A percentile compares a stretch with the other conserved stretches of the same genome.
These are phyloP conservation scores for Aspergillus nidulans DNA, from an alignment of 495 filamentous ascomycete genomes.

Conservation along the genomic window DNA sequence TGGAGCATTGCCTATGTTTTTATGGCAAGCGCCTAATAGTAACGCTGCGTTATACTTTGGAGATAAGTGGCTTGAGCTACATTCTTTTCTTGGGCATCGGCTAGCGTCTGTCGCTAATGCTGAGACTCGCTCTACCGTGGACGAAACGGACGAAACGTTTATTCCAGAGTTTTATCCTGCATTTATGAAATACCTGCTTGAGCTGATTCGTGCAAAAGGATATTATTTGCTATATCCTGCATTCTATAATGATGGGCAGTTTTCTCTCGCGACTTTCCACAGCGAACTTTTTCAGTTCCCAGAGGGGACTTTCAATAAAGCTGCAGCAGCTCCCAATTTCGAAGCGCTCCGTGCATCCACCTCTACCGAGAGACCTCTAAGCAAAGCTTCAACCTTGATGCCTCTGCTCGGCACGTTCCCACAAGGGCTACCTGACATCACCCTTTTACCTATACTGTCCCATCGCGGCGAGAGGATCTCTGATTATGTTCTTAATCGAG, in stretches of 20 bases:
- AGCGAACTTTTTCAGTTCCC: constrained; percentile 65
- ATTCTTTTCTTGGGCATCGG: constrained; percentile 62
- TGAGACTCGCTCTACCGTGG: constrained; percentile 2
- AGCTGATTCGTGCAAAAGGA: constrained; percentile 64
- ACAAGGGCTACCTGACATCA: constrained; percentile 29
- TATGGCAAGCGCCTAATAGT: constrained; percentile 78
- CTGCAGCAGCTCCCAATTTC: background rate
- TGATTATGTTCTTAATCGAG: constrained; percentile 6
- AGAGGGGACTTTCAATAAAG: constrained; percentile 49
- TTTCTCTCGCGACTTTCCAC: constrained; percentile 62
- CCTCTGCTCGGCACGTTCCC: constrained; percentile 32
- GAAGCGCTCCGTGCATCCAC: constrained; percentile 5
- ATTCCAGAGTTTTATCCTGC: constrained; percentile 62
- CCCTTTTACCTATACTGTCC: constrained; percentile 32
- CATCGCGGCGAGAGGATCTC: constrained; percentile 29
- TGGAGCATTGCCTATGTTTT: constrained; percentile 51
- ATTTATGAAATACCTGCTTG: constrained; percentile 72
- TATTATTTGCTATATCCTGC: constrained; percentile 74
- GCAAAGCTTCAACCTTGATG: constrained; percentile 23
- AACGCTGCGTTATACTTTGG: constrained; percentile 78
- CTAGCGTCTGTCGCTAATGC: constrained; percentile 45
- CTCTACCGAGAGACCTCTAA: constrained; percentile 19
- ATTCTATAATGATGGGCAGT: constrained; percentile 34
- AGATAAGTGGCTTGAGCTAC: constrained; percentile 76
- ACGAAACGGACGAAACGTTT: constrained; percentile 24